These are phyloP conservation scores for Sclerotinia trifoliorum DNA, from an alignment of 2,329 filamentous ascomycete genomes.

Conservation along the genomic window DNA sequence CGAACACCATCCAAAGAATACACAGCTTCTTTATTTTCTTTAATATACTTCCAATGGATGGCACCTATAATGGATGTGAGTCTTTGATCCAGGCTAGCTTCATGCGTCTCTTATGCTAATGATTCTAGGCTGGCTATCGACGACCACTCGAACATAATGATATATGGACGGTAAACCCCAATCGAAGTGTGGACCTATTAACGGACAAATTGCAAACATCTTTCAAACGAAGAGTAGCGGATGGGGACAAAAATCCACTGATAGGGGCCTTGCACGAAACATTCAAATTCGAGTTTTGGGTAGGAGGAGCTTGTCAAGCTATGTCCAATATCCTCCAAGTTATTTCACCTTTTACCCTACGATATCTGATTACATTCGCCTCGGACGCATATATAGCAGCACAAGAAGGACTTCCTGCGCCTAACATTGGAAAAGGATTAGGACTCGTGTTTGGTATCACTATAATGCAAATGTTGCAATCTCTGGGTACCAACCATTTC, in stretches of 20 bases:
- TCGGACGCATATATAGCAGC: conserved; percentile 72
- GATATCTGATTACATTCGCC: conserved; percentile 84
- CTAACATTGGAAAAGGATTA: conserved; percentile 71
- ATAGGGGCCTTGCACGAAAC: conserved; percentile 82
- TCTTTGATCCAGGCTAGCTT: conserved; percentile 24
- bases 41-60: conserved; percentile 87
- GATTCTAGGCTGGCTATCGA: conserved; percentile 71
- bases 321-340: conserved; percentile 73
- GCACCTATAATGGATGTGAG: conserved; percentile 76
- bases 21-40: conserved; percentile 70
- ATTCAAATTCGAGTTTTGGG: conserved; percentile 78
- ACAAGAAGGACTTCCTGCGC: conserved; percentile 50
- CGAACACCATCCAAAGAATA: conserved; percentile 64
- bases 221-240: conserved; percentile 66
- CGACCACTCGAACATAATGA: conserved; percentile 80
- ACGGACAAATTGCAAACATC: conserved; percentile 63
- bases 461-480: conserved; percentile 80
- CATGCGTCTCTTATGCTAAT: conserved; percentile 27
- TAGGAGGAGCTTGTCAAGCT: conserved; percentile 78
- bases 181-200: conserved; percentile 69
- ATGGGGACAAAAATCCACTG: conserved; percentile 71
- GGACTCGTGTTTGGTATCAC: conserved; percentile 84
- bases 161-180: conserved; percentile 84
- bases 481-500: conserved; percentile 82
- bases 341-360: conserved; percentile 78